Conservation (phyloP, 192 early-diverging fungal species). For the Dispira simplex region DNA sequence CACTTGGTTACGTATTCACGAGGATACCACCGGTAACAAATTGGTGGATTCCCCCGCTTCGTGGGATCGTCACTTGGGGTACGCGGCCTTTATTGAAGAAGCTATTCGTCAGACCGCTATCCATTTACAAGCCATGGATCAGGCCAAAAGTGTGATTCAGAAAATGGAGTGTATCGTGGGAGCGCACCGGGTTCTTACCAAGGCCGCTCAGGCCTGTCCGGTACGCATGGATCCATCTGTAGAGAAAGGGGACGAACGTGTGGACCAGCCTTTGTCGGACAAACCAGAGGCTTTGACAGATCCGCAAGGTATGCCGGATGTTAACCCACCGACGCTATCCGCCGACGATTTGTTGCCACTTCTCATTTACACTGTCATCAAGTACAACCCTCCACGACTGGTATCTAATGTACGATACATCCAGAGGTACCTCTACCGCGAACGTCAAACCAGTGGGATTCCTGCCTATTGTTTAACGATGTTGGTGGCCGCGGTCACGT, state of each 20-base stretch:
- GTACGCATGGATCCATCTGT: background rate
- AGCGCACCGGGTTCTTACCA: slow-evolving; percentile 5
- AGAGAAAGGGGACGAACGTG: too few species aligned
- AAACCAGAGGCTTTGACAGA: background rate
- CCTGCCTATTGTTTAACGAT: slow-evolving; percentile 30
- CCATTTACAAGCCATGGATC: slow-evolving; percentile 5
- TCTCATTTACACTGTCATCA: slow-evolving; percentile 49
- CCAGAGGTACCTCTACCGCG: slow-evolving; percentile 20
- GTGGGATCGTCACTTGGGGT: background rate
- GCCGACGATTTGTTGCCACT: slow-evolving; percentile 54
- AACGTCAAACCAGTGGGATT: slow-evolving; percentile 7
- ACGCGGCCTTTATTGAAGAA: slow-evolving; percentile 5
- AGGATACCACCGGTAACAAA: background rate
- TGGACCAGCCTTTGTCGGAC: background rate
- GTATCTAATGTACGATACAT: slow-evolving; percentile 49
- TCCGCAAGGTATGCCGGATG: too few species aligned
- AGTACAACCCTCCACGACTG: slow-evolving; percentile 47
- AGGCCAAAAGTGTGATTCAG: slow-evolving; percentile 5
- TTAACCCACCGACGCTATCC: slow-evolving; percentile 10
- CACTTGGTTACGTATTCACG: background rate
- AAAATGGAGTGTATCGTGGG: slow-evolving; percentile 9
- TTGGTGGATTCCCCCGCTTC: background rate
- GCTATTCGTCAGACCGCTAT: slow-evolving; percentile 1
- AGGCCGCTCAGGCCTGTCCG: slow-evolving; percentile 8
- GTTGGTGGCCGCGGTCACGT: slow-evolving; percentile 21